These are phyloP conservation scores for Didymella segeticola DNA, from an alignment of 2,329 filamentous ascomycete genomes.

Conservation along the genomic window DNA sequence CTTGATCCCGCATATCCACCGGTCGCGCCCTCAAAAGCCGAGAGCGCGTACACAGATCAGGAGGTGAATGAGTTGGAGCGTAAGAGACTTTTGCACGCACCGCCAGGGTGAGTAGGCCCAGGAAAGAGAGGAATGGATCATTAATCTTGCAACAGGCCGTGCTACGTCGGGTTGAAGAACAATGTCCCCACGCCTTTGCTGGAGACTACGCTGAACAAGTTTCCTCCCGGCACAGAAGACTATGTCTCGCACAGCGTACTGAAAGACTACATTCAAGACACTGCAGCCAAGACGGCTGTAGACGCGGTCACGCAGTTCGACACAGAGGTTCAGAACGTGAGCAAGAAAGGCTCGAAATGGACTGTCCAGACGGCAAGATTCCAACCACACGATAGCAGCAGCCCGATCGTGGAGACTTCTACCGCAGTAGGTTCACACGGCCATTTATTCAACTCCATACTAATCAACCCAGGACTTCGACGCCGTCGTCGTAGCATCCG, in stretches of 20 bases:
- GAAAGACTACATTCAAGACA: constrained; percentile 67
- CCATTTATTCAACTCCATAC: accelerated
- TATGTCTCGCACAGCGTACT: constrained; percentile 65
- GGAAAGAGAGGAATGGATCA: neutral
- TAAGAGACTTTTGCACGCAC: constrained; percentile 51
- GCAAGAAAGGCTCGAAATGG: constrained; percentile 61
- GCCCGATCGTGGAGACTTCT: constrained; percentile 10
- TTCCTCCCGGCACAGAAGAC: constrained; percentile 66
- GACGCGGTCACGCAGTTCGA: constrained; percentile 60
- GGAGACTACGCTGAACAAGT: constrained; percentile 58
- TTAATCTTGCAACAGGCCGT: constrained; percentile 49
- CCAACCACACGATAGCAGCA: constrained; percentile 12
- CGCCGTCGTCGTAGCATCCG: constrained; percentile 60
- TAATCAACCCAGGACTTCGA: constrained; percentile 51
- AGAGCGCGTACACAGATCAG: constrained; percentile 25
- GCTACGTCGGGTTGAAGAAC: constrained; percentile 61
- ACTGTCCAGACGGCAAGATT: constrained; percentile 58
- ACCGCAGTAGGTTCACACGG: neutral
- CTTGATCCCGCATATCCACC: constrained; percentile 57
- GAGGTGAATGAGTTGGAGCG: constrained; percentile 18
- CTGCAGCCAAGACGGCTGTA: constrained; percentile 60
- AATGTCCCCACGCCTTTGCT: constrained; percentile 62
- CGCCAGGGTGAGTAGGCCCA: constrained; percentile 55
- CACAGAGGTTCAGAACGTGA: constrained; percentile 63
- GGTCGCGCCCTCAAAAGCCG: constrained; percentile 27